Evolutionary conservation across 2,329 filamentous ascomycete species (phyloP).

Genomic region (Epichloe uncinata): DNA sequence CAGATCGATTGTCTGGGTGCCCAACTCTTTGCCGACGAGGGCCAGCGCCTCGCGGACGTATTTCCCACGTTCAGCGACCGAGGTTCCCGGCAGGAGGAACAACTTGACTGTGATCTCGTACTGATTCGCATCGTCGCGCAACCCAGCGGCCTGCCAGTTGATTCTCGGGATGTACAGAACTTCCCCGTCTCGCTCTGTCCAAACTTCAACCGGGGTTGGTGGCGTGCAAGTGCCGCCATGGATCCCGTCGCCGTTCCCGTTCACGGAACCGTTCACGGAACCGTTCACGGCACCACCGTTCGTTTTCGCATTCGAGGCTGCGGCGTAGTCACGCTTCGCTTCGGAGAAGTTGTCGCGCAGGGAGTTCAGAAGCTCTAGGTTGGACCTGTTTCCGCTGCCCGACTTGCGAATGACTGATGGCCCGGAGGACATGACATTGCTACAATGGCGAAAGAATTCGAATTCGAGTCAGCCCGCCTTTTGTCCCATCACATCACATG

Average conservation of each 20-base stretch:
- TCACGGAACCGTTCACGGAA: constrained; percentile 3
- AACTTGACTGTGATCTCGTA: constrained; percentile 96
- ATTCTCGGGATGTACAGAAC: constrained; percentile 67
- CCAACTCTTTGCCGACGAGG: constrained; percentile 68
- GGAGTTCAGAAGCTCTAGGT: constrained; percentile 82
- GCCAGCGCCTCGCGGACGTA: constrained; percentile 69
- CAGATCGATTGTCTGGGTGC: constrained; percentile 64
- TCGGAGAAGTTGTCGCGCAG: constrained; percentile 71
- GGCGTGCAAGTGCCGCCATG: constrained; percentile 14
- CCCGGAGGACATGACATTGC: constrained; percentile 75
- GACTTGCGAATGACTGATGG: constrained; percentile 74
- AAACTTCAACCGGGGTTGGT: constrained; percentile 30
- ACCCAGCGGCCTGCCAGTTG: constrained; percentile 54
- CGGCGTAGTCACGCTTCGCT: constrained; percentile 50
- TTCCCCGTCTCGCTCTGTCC: constrained; percentile 53
- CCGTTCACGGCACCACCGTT: constrained; percentile 20
- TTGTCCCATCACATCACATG: constrained; percentile 1
- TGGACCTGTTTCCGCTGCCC: constrained; percentile 61
- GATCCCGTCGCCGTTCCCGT: constrained; percentile 18
- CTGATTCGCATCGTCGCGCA: constrained; percentile 67
- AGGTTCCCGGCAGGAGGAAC: constrained; percentile 72
- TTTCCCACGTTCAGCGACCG: constrained; percentile 47
- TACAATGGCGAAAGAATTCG: constrained; percentile 14
- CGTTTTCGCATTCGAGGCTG: constrained; percentile 11
- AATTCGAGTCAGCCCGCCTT: neutral